Evolutionary conservation across 306 rosid species (phyloP).

Genomic region (Fragaria vesca): DNA sequence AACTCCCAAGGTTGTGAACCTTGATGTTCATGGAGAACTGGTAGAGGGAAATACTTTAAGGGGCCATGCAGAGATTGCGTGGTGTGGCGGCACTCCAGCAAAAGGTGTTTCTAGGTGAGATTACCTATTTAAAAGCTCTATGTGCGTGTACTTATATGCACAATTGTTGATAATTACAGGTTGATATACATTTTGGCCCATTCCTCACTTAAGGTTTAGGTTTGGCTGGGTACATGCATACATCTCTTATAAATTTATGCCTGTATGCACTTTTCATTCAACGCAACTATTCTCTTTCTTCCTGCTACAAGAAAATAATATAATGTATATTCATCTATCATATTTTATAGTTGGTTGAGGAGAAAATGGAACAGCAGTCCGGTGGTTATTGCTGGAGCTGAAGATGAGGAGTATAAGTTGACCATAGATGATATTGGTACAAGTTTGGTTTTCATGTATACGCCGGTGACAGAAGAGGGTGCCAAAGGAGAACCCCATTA

Average conservation of each 20-base stretch:
- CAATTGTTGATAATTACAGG: background rate
- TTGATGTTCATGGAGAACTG: slow-evolving; percentile 82
- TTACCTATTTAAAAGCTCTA: slow-evolving; percentile 17
- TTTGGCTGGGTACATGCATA: background rate
- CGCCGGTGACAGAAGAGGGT: slow-evolving; percentile 93
- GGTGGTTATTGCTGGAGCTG: slow-evolving; percentile 88
- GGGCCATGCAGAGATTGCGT: slow-evolving; percentile 82
- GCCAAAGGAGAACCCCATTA: slow-evolving; percentile 97
- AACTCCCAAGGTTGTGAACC: slow-evolving; percentile 80
- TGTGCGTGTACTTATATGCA: background rate
- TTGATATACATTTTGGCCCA: background rate
- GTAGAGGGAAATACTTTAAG: slow-evolving; percentile 74
- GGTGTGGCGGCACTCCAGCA: slow-evolving; percentile 99
- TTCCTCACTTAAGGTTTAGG: background rate
- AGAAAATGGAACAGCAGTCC: slow-evolving; percentile 97
- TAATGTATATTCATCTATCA: slow-evolving; percentile 19
- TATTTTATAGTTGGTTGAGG: slow-evolving; percentile 80
- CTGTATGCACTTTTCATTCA: background rate
- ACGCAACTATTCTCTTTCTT: slow-evolving; percentile 8
- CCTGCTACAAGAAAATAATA: slow-evolving; percentile 19
- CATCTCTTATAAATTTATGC: background rate
- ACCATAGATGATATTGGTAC: slow-evolving; percentile 85
- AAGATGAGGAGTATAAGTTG: slow-evolving; percentile 76
- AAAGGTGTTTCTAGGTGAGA: slow-evolving; percentile 92
- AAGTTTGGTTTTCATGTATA: slow-evolving; percentile 97